Evolutionary conservation across 495 filamentous ascomycete genomes (phyloP).

Genomic region (Penicillium nucicola): DNA sequence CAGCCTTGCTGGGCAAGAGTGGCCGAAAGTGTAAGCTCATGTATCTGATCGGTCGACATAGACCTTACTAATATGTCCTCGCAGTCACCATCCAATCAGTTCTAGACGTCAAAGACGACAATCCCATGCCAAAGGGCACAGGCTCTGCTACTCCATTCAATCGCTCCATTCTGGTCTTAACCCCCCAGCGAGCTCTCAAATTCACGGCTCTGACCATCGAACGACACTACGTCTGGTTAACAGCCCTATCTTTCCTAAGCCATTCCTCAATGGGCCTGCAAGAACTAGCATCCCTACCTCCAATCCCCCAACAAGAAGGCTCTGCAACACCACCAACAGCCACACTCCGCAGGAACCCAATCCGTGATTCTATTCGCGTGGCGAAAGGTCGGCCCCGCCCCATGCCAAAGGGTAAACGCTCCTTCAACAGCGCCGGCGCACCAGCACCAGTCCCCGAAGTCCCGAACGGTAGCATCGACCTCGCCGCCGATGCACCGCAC

Average conservation of each 20-base stretch:
- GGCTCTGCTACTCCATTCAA: conserved; percentile 64
- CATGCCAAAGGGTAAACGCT: conserved; percentile 38
- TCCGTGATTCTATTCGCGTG: conserved; percentile 86
- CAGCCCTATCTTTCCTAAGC: conserved; percentile 87
- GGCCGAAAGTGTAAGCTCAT: conserved; percentile 83
- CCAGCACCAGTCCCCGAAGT: conserved; percentile 34
- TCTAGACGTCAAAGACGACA: conserved; percentile 93
- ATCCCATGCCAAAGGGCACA: conserved; percentile 73
- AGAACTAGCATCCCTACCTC: conserved; percentile 56
- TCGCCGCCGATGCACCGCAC: conserved; percentile 71
- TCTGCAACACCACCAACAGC: conserved; percentile 35
- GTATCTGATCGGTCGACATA: background rate
- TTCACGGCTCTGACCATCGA: conserved; percentile 83
- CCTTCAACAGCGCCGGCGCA: conserved; percentile 29
- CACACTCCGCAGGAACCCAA: conserved; percentile 57
- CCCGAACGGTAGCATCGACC: conserved; percentile 30
- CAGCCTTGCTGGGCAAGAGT: conserved; percentile 88
- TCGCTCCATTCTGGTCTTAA: conserved; percentile 92
- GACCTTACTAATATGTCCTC: conserved; percentile 13
- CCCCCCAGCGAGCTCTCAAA: conserved; percentile 89
- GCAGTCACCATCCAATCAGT: conserved; percentile 94
- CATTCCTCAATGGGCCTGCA: conserved; percentile 75
- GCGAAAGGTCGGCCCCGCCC: conserved; percentile 74
- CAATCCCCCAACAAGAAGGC: conserved; percentile 49
- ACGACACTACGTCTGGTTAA: conserved; percentile 93